A percentile compares a stretch with the other conserved stretches of the same genome.
These are phyloP conservation scores for Oxytropis ochrocephala DNA, from an alignment of 306 rosid species.

Conservation along the genomic window DNA sequence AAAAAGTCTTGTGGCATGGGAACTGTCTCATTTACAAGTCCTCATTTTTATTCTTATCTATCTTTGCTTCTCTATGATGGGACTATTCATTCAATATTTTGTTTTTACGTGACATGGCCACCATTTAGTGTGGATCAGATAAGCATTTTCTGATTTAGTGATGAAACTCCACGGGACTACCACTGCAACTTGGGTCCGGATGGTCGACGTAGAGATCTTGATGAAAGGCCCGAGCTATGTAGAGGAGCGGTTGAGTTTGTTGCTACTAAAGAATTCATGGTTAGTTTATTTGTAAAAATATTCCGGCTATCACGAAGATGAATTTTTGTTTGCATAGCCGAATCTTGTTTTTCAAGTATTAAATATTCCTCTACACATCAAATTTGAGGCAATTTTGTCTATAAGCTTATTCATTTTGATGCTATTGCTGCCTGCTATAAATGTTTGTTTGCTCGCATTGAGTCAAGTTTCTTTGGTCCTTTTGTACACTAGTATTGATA, in stretches of 20 bases:
- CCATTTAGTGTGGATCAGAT: conserved; percentile 33
- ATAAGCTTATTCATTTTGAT: background rate
- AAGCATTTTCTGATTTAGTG: too few relatives aligned
- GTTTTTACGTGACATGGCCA: background rate
- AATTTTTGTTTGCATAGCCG: background rate
- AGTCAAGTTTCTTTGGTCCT: background rate
- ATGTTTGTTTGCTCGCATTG: background rate
- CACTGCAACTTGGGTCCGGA: conserved; percentile 99
- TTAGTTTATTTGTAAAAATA: conserved; percentile 36
- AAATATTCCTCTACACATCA: background rate
- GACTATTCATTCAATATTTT: conserved; percentile 5
- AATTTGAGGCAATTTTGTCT: background rate
- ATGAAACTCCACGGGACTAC: conserved; percentile 97
- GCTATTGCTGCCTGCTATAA: background rate
- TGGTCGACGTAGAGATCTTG: conserved; percentile 95
- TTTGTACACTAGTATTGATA: background rate
- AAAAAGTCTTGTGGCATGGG: too few relatives aligned
- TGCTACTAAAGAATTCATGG: conserved; percentile 95
- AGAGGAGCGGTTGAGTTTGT: conserved; percentile 97
- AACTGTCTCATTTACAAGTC: background rate
- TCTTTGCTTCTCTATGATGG: background rate
- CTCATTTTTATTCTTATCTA: background rate
- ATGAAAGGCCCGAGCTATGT: conserved; percentile 92
- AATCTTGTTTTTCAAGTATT: background rate
- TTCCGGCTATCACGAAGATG: background rate